Evolutionary conservation across 2,329 filamentous ascomycete genomes (phyloP), one percentile per base, ranked within the genome.

Genomic region (Rhynchosporium graminicola): DNA sequence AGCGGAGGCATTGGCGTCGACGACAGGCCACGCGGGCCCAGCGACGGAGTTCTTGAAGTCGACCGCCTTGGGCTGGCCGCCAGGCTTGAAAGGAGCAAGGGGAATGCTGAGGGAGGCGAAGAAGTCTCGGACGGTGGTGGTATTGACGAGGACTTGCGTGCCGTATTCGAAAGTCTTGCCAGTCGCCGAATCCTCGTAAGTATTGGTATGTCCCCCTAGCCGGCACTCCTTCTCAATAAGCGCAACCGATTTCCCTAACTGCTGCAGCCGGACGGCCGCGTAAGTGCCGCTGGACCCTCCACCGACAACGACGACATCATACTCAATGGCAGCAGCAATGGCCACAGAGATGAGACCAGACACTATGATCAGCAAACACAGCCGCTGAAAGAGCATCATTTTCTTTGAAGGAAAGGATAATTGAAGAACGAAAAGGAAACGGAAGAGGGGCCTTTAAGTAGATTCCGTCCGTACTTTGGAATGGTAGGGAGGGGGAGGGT

Each of bases 171-270:
- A 63, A 0, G 71, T 71, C 0, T 62, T 64, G 31, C 71, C 70
- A 4, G 74, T 75, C 1, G 59, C 59, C 15, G 75, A 71, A 33
- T 77, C 77, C 2, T 69, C 72, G 67, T 79, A 83, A 6, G 79
- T 82, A 26, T 80, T 73, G 4, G 79, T 77, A 65, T 83, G 80
- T 2, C 82, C 81, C 28, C 81, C 82, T 63, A 82, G 67, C 5
- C 57, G 57, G 12, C 54, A 57, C 51, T 76, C 66, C 55, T 72
- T 72, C 64, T 81, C 79, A 26, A 80, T 63, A 1, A 80, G 64
- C 2, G 74, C 71, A 28, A 80, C 72, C 6, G 62, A 75, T 33
- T 76, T 72, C 40, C 74, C 73, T 40, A 67, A 54, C 42, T 79
- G 73, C 12, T 73, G 71, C 15, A 81, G 71, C 5, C 66, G 59